A percentile compares a stretch with the other conserved stretches of the same genome.
phyloP scores from a whole-genome alignment of 2,329 filamentous ascomycete genomes.

The Aspergillus fumigatus region DNA sequence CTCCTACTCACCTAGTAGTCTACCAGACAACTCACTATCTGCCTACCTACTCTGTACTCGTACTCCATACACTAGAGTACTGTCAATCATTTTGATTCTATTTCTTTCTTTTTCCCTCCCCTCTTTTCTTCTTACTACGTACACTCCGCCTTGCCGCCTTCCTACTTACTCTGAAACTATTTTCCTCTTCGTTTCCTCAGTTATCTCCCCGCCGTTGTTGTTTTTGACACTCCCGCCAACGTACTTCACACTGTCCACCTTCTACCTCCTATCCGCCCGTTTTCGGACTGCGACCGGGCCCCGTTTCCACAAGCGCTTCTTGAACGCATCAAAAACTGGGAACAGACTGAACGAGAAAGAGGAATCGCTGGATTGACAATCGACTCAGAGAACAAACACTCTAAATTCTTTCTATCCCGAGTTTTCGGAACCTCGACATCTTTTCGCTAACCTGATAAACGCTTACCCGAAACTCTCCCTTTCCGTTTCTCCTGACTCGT shows the following conservation, averaged over 20 bases:
- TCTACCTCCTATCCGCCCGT: conserved; percentile 8
- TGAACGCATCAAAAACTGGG: not conserved
- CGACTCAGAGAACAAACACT: conserved; percentile 8
- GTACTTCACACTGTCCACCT: not conserved
- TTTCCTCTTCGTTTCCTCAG: conserved; percentile 7
- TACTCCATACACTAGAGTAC: not conserved
- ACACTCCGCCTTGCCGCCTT: not conserved
- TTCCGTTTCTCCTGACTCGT: conserved; percentile 5
- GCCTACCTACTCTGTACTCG: not conserved
- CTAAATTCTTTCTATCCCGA: conserved; percentile 17
- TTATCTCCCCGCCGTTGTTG: conserved; percentile 6
- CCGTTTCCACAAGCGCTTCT: conserved; percentile 8
- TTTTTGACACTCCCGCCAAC: conserved; percentile 2
- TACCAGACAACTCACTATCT: not conserved
- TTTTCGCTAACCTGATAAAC: conserved; percentile 15
- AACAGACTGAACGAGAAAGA: not conserved
- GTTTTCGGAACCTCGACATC: conserved; percentile 15
- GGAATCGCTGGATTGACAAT: not conserved
- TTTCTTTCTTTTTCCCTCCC: not conserved
- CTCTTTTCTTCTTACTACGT: conserved; percentile 1
- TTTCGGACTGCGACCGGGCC: conserved; percentile 10
- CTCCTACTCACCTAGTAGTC: not conserved
- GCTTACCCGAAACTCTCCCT: conserved; percentile 9
- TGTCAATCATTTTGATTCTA: not conserved
- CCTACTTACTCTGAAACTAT: not conserved